Evolutionary conservation across 2,329 filamentous ascomycete species (phyloP).

Genomic region (Trichoderma aggressivum): DNA sequence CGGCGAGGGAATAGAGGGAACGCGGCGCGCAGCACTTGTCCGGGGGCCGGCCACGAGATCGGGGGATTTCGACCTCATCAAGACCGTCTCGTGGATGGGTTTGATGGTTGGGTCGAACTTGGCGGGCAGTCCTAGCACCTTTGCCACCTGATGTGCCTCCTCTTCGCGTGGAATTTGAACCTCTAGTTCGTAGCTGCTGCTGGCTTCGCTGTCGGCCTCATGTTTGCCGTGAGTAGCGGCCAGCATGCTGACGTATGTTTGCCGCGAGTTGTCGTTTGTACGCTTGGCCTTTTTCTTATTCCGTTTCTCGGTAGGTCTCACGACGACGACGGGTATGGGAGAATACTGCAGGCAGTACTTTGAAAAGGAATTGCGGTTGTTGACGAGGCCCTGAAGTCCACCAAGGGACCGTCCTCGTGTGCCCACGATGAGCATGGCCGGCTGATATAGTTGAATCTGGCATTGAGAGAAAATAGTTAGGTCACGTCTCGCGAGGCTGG

Average conservation of each 20-base stretch:
- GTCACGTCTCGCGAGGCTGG: background rate
- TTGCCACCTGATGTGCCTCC: constrained; percentile 62
- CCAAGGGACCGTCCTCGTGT: constrained; percentile 81
- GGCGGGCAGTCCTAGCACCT: constrained; percentile 60
- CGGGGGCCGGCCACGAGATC: constrained; percentile 20
- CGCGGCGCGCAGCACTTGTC: constrained; percentile 20
- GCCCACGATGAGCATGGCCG: constrained; percentile 85
- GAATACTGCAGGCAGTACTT: constrained; percentile 95
- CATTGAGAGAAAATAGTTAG: constrained; percentile 16
- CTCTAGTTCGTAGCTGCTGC: constrained; percentile 53
- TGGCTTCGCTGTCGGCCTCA: constrained; percentile 55
- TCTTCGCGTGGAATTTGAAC: constrained; percentile 55
- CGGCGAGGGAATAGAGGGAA: constrained; percentile 25
- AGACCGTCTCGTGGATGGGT: constrained; percentile 39
- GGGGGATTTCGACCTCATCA: constrained; percentile 22
- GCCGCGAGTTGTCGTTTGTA: constrained; percentile 68
- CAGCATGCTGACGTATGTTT: constrained; percentile 75
- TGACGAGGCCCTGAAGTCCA: constrained; percentile 80
- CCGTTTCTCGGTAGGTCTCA: constrained; percentile 80
- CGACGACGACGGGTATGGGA: constrained; percentile 88
- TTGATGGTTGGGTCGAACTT: constrained; percentile 63
- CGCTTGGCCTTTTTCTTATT: constrained; percentile 88
- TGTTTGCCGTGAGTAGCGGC: constrained; percentile 58
- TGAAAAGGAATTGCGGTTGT: constrained; percentile 75
- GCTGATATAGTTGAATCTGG: constrained; percentile 87